Evolutionary conservation across 1,139 yeast genomes (phyloP), one percentile per base, ranked within the genome.

Genomic region (Komagataea norvegica): DNA sequence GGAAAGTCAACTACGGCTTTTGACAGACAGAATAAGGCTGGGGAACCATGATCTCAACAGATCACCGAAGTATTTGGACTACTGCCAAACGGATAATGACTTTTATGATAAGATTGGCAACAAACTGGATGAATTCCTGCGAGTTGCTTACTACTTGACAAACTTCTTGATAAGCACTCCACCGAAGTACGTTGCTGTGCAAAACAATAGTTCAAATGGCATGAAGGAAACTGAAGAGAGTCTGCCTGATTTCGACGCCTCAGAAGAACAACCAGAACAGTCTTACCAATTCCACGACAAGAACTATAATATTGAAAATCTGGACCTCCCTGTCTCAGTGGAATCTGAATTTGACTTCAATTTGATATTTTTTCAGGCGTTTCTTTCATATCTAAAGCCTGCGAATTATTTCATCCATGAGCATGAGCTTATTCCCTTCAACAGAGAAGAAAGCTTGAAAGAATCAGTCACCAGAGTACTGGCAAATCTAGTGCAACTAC

Each of bases 321-420:
- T 42, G 5, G 42, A 36, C 23, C 23, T 42, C 2, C 42, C 43
- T 4, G 36, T 34, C 8, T 38, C 36, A 8, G 24, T 42, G 15
- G 47, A 44, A 17, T 33, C 44, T 2, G 45, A 40, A n/a, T 42
- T 44, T 26, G 42, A 44, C 21, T 33, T 37, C 14, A 35, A 42
- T 13, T 36, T 31, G 11, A 17, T 39, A 1, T 11, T 29, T 3
- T 42, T 37, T 15, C 36, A 32, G 9, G 19, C 40, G 3, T 42
- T 36, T 13, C 14, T 44, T 11, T 26, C 38, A 11, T 44, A 36
- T 19, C 9, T 44, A 16, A 42, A 44, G 15, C 47, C 47, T 6
- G 21, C 47, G 4, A 34, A 31, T n/a, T 40, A 36, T 22, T 44
- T 40, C 13, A 27, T 44, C 8, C 42, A 42, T 20, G 42, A 37